A percentile compares a stretch with the other conserved stretches of the same genome.
These are phyloP conservation scores for Grigorovia transvaalensis DNA, from an alignment of 805 yeast species.

Conservation along the genomic window DNA sequence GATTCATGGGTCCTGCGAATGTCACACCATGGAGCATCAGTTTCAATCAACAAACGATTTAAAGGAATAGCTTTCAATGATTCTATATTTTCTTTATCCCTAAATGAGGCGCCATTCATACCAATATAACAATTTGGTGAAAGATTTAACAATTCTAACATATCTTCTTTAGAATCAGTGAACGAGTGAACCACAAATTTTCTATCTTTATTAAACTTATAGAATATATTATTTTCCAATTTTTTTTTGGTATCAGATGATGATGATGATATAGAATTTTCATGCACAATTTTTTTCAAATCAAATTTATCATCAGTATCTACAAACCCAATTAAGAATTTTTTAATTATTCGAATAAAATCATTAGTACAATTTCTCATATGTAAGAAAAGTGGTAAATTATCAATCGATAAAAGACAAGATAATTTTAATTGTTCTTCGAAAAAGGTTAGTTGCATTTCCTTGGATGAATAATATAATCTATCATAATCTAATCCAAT, in stretches of 20 bases:
- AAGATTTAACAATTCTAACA: conserved; percentile 42
- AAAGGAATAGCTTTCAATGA: conserved; percentile 63
- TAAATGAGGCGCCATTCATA: conserved; percentile 87
- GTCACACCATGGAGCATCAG: conserved; percentile 99
- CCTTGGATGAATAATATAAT: conserved; percentile 59
- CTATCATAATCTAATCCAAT: conserved; percentile 93
- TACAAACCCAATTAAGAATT: conserved; percentile 40
- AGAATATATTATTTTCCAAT: conserved; percentile 6
- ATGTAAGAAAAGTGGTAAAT: conserved; percentile 78
- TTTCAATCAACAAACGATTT: conserved; percentile 67
- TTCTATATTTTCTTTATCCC: conserved; percentile 59
- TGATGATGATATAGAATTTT: not conserved
- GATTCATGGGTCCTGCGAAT: conserved; percentile 75
- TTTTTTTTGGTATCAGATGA: conserved; percentile 2
- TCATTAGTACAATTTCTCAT: conserved; percentile 82
- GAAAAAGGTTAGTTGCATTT: conserved; percentile 59
- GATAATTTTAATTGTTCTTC: conserved; percentile 57
- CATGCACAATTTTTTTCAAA: conserved; percentile 3
- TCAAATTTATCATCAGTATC: conserved; percentile 24
- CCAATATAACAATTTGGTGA: conserved; percentile 45
- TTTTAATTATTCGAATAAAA: conserved; percentile 52
- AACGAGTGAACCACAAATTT: conserved; percentile 92
- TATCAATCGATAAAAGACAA: conserved; percentile 32
- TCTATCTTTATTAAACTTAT: conserved; percentile 29
- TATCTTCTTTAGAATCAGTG: conserved; percentile 68